Conservation (phyloP, 176 grass and related monocot genomes). For the Secale cereale region DNA sequence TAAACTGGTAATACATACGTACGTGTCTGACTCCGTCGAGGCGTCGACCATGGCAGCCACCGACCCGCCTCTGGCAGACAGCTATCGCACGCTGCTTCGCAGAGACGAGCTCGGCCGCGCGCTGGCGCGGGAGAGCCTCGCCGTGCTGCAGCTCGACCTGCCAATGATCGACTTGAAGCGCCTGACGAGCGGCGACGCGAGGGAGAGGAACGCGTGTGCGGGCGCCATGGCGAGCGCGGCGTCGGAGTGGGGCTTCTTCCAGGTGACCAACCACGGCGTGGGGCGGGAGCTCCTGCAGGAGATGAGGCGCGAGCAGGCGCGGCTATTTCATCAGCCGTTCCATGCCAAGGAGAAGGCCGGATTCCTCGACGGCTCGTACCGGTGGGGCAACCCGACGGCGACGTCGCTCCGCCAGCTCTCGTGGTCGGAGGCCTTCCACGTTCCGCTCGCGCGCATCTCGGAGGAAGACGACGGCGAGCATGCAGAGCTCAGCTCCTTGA, state of each 20-base stretch:
- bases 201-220: neutral
- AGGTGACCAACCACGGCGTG: conserved; percentile 63
- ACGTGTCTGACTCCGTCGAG: neutral
- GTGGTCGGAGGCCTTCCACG: conserved; percentile 93
- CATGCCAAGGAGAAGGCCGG: neutral
- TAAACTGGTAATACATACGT: too few relatives aligned
- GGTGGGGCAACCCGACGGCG: conserved; percentile 67
- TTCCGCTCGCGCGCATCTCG: conserved; percentile 25
- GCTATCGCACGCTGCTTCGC: conserved; percentile 49
- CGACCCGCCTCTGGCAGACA: conserved; percentile 54
- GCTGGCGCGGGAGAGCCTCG: neutral
- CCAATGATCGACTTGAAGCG: conserved; percentile 54
- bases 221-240: conserved; percentile 47
- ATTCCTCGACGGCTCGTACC: conserved; percentile 17
- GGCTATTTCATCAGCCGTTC: conserved; percentile 52
- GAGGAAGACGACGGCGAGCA: too few relatives aligned
- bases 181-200: conserved; percentile 15
- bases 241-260: conserved; percentile 87
- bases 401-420: conserved; percentile 58
- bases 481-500: too few relatives aligned
- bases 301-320: conserved; percentile 35
- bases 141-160: conserved; percentile 51
- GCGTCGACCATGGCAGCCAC: conserved; percentile 27
- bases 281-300: conserved; percentile 24
- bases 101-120: neutral